Percentiles rank a stretch among this genome's conserved stretches.
Conservation (phyloP, 108 stramenopile genomes). For the Licmophora abbreviata region DNA sequence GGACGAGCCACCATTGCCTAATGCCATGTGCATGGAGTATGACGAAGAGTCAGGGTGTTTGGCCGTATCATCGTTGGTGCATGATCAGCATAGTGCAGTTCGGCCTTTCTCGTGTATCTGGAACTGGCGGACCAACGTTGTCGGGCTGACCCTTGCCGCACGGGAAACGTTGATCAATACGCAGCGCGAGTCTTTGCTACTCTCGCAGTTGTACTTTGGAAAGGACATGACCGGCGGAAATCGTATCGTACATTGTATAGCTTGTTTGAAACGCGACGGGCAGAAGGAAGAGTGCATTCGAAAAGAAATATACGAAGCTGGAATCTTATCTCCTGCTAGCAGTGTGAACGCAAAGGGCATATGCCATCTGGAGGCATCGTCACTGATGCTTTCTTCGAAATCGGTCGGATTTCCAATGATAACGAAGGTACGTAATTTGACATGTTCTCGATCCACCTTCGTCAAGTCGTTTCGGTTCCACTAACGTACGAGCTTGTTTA, state of each 20-base stretch:
- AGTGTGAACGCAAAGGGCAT: not conserved
- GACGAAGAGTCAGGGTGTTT: slow-evolving; percentile 1
- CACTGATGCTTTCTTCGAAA: not conserved
- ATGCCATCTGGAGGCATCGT: not conserved
- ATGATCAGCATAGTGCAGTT: not conserved
- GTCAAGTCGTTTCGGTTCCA: too few relatives aligned
- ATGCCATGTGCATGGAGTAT: too few relatives aligned
- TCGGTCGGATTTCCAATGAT: not conserved
- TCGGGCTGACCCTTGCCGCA: not conserved
- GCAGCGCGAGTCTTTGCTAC: not conserved
- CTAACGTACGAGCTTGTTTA: too few relatives aligned
- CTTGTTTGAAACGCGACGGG: not conserved
- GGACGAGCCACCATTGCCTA: too few relatives aligned
- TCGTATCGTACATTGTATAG: not conserved
- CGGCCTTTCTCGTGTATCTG: not conserved
- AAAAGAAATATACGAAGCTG: not conserved
- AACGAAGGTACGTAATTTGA: not conserved
- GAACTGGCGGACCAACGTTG: not conserved
- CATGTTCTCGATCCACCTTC: too few relatives aligned
- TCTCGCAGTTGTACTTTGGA: not conserved
- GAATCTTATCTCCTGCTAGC: not conserved
- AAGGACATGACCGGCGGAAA: not conserved
- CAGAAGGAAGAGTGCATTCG: not conserved
- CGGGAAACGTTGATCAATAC: not conserved
- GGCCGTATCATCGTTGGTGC: not conserved